A percentile compares a stretch with the other conserved stretches of the same genome.
phyloP scores from a whole-genome alignment of 1,284 basidiomycete genomes.

The Golubevia pallescens region DNA sequence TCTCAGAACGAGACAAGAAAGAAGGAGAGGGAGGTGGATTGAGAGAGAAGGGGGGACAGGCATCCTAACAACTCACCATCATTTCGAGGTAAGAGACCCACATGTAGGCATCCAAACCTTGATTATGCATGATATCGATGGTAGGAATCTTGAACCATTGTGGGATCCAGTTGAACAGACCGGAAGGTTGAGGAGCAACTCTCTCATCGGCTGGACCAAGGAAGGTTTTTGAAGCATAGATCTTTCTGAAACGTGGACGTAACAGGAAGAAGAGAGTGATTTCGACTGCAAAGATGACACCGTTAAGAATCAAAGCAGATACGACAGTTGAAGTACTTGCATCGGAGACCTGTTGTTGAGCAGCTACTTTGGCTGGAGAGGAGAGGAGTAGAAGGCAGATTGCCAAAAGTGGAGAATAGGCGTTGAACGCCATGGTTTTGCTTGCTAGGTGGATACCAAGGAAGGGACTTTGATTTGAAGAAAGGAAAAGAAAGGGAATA shows the following conservation, averaged over 20 bases:
- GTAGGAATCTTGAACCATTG: conserved; percentile 48
- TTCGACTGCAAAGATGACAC: conserved; percentile 41
- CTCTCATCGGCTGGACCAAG: conserved; percentile 42
- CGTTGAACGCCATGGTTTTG: not conserved
- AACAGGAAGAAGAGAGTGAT: conserved; percentile 42
- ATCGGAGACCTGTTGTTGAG: not conserved
- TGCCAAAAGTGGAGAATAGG: not conserved
- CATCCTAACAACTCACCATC: conserved; percentile 37
- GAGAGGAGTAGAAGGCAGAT: not conserved
- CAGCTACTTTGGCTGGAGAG: not conserved
- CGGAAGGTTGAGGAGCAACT: conserved; percentile 36
- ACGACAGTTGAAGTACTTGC: conserved; percentile 51
- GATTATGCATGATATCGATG: conserved; percentile 43
- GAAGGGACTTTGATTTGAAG: not conserved
- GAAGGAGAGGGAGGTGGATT: no score
- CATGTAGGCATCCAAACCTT: conserved; percentile 61
- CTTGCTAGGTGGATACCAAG: not conserved
- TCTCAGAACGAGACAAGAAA: no score
- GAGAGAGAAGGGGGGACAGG: no score
- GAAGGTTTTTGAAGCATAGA: conserved; percentile 55
- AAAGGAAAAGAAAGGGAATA: not conserved
- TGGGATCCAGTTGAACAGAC: conserved; percentile 52
- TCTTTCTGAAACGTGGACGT: conserved; percentile 46
- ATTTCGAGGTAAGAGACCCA: conserved; percentile 58
- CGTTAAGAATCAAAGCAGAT: conserved; percentile 50